A percentile compares a stretch with the other conserved stretches of the same genome.
phyloP scores from a whole-genome alignment of 768 basidiomycete species.

The Pholiota microspora region DNA sequence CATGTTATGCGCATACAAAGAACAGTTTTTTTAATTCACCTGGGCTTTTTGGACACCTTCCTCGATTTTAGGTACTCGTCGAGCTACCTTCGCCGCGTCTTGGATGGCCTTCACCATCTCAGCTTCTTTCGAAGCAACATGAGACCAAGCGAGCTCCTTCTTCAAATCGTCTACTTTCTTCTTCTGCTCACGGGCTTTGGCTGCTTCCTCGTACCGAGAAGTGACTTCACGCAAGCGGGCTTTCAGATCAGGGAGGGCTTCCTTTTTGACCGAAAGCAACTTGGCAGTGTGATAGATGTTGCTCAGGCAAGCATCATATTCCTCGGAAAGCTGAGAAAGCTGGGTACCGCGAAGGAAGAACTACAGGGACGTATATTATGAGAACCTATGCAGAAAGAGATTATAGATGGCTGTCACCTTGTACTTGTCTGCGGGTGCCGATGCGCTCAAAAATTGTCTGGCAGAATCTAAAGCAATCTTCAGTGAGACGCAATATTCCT shows the following conservation, averaged over 20 bases:
- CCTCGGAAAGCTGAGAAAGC: conserved; percentile 80
- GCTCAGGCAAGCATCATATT: conserved; percentile 75
- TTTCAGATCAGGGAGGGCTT: conserved; percentile 76
- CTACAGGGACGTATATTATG: conserved; percentile 34
- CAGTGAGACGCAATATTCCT: neutral
- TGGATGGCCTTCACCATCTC: conserved; percentile 42
- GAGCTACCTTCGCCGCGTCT: conserved; percentile 32
- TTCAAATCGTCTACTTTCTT: conserved; percentile 67
- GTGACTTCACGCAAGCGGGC: conserved; percentile 54
- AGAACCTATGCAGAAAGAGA: neutral
- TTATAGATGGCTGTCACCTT: conserved; percentile 46
- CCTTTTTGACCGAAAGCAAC: conserved; percentile 66
- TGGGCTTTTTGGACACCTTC: conserved; percentile 29
- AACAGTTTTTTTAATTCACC: conserved; percentile 23
- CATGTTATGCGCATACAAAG: neutral
- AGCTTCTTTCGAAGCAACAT: conserved; percentile 67
- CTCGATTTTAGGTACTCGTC: conserved; percentile 38
- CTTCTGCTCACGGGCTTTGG: conserved; percentile 70
- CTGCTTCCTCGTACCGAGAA: conserved; percentile 66
- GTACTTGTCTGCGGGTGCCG: conserved; percentile 84
- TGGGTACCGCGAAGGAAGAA: conserved; percentile 96
- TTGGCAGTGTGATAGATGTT: conserved; percentile 71
- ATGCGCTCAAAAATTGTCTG: conserved; percentile 82
- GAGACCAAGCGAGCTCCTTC: conserved; percentile 86
- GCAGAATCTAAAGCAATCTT: conserved; percentile 47